Base-by-base conservation (phyloP, 192 early-diverging fungal species). In the Borealophlyctis nickersoniae region DNA sequence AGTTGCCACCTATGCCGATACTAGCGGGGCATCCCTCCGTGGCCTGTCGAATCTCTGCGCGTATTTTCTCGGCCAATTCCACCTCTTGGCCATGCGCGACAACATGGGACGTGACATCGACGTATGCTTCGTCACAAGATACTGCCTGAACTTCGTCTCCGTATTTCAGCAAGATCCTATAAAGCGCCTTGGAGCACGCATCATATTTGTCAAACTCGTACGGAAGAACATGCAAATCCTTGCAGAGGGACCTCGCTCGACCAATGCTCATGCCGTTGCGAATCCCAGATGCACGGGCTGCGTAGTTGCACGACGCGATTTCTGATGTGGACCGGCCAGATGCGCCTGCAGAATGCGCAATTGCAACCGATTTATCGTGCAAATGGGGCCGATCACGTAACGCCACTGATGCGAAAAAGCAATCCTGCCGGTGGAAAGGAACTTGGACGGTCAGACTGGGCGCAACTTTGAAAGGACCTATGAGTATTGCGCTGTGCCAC, bases 351-450 rank as follows among this genome's bases (percentile, higher is more conserved):
- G 83, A 73, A 64, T 93, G 89, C 24, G 85, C 87, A 0, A 90
- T 79, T 2, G 78, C 90, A 9, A 93, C 89, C 0, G 95, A 93
- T 29, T 63, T 74, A 35, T 81, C 70, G 19, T 53, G 65, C 23
- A 94, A 68, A 19, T 81, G 60, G 0, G 93, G 95, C 7, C 86
- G 73, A 0, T 80, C 79, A 49, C 82, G 77, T 31, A 92, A 70
- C 0, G 87, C 87, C 2, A 90, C 91, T 0, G 93, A 90, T 0
- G 88, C 93, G 75, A 97, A 97, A 59, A 94, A 97, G 69, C 92
- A 94, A 77, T 97, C 95, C n/a, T n/a, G n/a, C n/a, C n/a, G n/a
- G n/a, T n/a, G n/a, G n/a, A n/a, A n/a, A n/a, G n/a, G n/a, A n/a
- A n/a, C n/a, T n/a, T n/a, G n/a, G n/a, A n/a, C n/a, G n/a, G n/a